Evolutionary conservation across 139 green algal species (phyloP), one percentile per base, ranked within the genome.

Genomic region (Trebouxia sp.): DNA sequence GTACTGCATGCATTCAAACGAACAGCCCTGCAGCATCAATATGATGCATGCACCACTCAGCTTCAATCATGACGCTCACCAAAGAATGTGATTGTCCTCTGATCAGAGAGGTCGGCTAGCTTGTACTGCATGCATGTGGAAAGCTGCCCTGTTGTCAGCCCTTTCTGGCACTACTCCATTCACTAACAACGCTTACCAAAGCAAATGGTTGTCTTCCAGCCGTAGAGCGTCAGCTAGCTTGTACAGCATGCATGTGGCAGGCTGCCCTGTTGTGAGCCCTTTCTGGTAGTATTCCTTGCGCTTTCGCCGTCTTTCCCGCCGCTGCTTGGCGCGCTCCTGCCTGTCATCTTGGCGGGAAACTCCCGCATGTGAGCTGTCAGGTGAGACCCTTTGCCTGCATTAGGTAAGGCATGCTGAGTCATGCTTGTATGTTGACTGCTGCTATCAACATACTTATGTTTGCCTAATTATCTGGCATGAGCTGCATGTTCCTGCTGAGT

Each of bases 131-230:
- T 24, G 69, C 92, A 88, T 6, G 92, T 85, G 0, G 90, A 85
- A 0, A 94, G 91, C 69, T 92, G 92, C 69, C 94, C 94, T 50
- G 91, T 96, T 55, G 81, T 90, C 17, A 82, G 83, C 20, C 89
- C 84, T 3, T 83, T 58, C 38, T 81, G 62, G 53, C 92, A 92
- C 82, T 95, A 94, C 43, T 89, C 83, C 12, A 80, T 78, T 20
- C 81, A 70, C 74, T 22, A n/a, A n/a, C n/a, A n/a, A 22, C 6
- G 32, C 85, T 51, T 75, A 92, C 91, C 92, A 98, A 26, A 98
- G 83, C 48, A 92, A 79, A 47, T 89, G 78, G 65, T 82, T 88
- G 55, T 87, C 86, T 24, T 97, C 87, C 66, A 91, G 85, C 20
- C 83, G 75, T 65, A 95, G 76, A 50, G 80, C 24, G 62, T 91